Conservation (phyloP, 192 early-diverging fungal genomes). For the Backusella liffmaniae region DNA sequence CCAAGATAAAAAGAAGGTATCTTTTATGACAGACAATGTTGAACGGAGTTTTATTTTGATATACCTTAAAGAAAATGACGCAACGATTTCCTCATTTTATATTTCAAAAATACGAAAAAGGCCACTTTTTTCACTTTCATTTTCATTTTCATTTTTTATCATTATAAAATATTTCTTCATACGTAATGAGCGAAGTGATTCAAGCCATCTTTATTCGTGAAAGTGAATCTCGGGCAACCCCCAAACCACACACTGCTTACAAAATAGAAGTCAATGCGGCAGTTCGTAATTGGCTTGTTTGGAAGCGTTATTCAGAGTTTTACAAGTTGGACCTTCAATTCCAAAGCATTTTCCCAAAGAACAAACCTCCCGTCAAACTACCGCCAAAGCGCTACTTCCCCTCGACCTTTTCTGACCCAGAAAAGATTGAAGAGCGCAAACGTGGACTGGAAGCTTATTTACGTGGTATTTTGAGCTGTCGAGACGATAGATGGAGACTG, state of each 20-base stretch:
- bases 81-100: background rate
- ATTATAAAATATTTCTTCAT: background rate
- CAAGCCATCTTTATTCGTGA: conserved; percentile 56
- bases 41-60: background rate
- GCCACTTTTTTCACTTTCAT: background rate
- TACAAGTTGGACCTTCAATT: conserved; percentile 65
- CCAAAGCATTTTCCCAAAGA: conserved; percentile 61
- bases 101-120: background rate
- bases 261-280: conserved; percentile 73
- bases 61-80: background rate
- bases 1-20: too few relatives aligned
- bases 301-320: conserved; percentile 86
- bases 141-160: conserved; percentile 24
- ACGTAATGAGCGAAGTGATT: conserved; percentile 52
- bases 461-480: conserved; percentile 62
- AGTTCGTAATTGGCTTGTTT: conserved; percentile 83
- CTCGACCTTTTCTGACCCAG: conserved; percentile 56
- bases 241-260: conserved; percentile 72
- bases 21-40: too few relatives aligned
- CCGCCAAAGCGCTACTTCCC: conserved; percentile 76
- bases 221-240: conserved; percentile 47
- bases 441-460: conserved; percentile 79
- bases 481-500: conserved; percentile 77
- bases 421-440: conserved; percentile 70
- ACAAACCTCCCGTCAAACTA: conserved; percentile 58